Evolutionary conservation across 768 basidiomycete genomes (phyloP), one percentile per base, ranked within the genome.

Genomic region (Phaffia tasmanica): DNA sequence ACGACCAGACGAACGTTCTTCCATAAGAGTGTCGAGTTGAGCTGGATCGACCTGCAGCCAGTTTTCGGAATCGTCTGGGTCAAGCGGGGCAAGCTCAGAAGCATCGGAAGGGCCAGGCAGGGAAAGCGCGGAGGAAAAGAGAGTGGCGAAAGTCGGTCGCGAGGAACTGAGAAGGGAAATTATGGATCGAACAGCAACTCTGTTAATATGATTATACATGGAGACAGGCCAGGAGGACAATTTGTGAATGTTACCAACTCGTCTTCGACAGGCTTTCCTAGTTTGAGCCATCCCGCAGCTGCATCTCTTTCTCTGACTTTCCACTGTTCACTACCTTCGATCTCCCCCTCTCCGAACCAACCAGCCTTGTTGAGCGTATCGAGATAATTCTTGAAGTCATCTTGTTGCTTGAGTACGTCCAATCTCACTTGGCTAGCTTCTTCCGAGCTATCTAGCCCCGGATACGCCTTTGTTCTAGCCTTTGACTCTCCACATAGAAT

Each of bases 31-130:
- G 72, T 97, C 91, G 70, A 95, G 83, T 73, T 85, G 82, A 55
- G 84, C 80, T 0, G 83, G 80, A 65, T 89, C 83, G 42, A 97
- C 78, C 61, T 84, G 84, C n/a, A 97, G 78, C 95, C 95, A 99
- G 1, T 82, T 82, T 69, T 94, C 91, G 9, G 80, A 75, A 70
- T 88, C 86, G 73, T 93, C 89, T n/a, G 76, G 65, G 18, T 21
- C 19, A 0, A 2, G 3, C 0, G 65, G 65, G 30, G 53, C 65
- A 21, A 67, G 59, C 11, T 61, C 59, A 46, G 53, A 11, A 3
- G 53, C 25, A 11, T 59, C n/a, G 9, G 25, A 25, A 21, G 65
- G 65, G 1, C 65, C 65, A 19, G 51, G 42, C 0, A 56, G 53
- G 19, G 59, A 47, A n/a, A 67, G 59, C 2, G 65, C 65, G 8